phyloP scores from a whole-genome alignment of 139 green algal species.

The Chlorella sp. region DNA sequence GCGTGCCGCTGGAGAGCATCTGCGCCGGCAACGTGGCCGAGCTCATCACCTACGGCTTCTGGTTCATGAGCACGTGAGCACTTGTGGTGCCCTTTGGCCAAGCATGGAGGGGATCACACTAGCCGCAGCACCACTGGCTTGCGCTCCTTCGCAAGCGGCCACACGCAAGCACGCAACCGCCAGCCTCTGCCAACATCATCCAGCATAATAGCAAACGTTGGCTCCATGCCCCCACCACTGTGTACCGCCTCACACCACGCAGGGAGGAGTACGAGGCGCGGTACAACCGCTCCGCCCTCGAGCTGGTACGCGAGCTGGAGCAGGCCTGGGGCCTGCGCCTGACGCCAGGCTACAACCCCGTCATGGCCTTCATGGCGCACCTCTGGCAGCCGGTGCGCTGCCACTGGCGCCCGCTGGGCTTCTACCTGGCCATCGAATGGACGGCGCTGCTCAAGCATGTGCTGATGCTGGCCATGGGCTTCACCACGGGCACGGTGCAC shows the following conservation, averaged over 20 bases:
- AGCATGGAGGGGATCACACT: too few species aligned
- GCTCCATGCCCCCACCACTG: too few species aligned
- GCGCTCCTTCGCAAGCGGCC: too few species aligned
- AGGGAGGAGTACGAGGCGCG: conserved; percentile 29
- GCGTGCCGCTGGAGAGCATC: conserved; percentile 8
- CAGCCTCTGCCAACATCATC: too few species aligned
- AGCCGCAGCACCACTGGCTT: too few species aligned
- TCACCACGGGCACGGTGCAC: neutral
- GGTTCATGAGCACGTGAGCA: conserved; percentile 27
- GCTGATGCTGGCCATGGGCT: conserved; percentile 18
- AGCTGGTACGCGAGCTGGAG: conserved; percentile 44
- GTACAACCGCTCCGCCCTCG: conserved; percentile 17
- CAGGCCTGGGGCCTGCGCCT: conserved; percentile 37
- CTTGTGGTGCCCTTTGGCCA: too few species aligned
- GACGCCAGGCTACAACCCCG: conserved; percentile 18
- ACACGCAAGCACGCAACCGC: too few species aligned
- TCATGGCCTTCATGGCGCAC: conserved; percentile 43
- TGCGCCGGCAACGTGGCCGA: conserved; percentile 29
- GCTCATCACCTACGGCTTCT: conserved; percentile 30
- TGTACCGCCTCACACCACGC: too few species aligned
- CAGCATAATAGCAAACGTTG: too few species aligned
- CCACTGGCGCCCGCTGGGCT: conserved; percentile 17
- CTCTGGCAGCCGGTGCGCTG: conserved; percentile 42
- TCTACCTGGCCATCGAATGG: conserved; percentile 23
- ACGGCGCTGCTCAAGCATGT: conserved; percentile 11